Conservation (phyloP, 2,329 filamentous ascomycete species). For the Laburnicola sp. region DNA sequence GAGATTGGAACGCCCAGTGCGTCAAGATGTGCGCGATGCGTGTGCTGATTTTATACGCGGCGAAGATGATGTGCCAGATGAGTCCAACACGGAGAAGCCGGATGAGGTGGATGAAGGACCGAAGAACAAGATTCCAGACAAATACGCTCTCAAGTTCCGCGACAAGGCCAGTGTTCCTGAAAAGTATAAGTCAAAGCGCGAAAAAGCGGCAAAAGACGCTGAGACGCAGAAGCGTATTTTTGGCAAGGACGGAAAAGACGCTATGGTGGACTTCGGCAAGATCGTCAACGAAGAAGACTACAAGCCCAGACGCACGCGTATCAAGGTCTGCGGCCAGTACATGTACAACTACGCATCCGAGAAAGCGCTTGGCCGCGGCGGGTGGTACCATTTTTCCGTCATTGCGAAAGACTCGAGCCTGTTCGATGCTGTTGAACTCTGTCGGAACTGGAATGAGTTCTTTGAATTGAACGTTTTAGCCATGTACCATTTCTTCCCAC, state of each 20-base stretch:
- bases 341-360: slow-evolving; percentile 58
- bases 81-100: slow-evolving; percentile 9
- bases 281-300: slow-evolving; percentile 40
- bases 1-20: slow-evolving; percentile 52
- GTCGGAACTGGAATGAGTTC: slow-evolving; percentile 57
- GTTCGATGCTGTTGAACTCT: slow-evolving; percentile 51
- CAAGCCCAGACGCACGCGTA: slow-evolving; percentile 46
- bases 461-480: slow-evolving; percentile 53
- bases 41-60: slow-evolving; percentile 54
- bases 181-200: slow-evolving; percentile 36
- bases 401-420: slow-evolving; percentile 55
- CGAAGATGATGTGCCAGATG: slow-evolving; percentile 28
- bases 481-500: slow-evolving; percentile 53
- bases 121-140: slow-evolving; percentile 8
- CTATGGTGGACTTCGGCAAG: slow-evolving; percentile 44
- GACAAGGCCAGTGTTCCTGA: slow-evolving; percentile 18
- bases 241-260: slow-evolving; percentile 15
- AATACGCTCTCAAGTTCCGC: slow-evolving; percentile 11
- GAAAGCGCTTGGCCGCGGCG: slow-evolving; percentile 51
- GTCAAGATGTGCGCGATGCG: slow-evolving; percentile 56
- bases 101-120: slow-evolving; percentile 3
- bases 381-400: slow-evolving; percentile 57
- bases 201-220: slow-evolving; percentile 33
- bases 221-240: not conserved
- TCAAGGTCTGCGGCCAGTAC: slow-evolving; percentile 52